These are phyloP conservation scores for Balakata baccata DNA, from an alignment of 345 rosid genomes.

Conservation along the genomic window DNA sequence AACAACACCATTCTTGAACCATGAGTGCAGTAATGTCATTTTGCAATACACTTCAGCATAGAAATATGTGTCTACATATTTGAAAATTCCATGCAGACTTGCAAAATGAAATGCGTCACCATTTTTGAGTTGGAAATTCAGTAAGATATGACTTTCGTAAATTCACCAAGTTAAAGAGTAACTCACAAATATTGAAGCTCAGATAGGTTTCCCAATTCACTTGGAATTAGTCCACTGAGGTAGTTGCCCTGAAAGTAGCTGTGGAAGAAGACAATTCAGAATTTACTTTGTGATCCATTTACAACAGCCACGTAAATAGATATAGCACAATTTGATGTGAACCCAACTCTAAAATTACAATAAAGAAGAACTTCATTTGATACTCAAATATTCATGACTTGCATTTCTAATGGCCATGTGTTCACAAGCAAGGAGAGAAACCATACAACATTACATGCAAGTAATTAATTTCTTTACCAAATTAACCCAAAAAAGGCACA, in stretches of 20 bases:
- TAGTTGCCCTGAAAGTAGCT: constrained; percentile 88
- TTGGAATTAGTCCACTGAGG: constrained; percentile 69
- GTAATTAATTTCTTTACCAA: background rate
- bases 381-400: background rate
- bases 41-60: background rate
- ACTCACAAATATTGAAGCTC: constrained; percentile 69
- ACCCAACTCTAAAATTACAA: background rate
- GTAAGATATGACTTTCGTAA: background rate
- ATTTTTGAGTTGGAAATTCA: background rate
- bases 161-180: constrained; percentile 5
- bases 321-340: background rate
- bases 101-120: background rate
- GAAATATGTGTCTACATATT: background rate
- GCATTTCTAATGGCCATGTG: background rate
- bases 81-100: background rate
- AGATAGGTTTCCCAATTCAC: constrained; percentile 72
- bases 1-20: background rate
- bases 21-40: background rate
- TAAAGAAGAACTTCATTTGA: background rate
- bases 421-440: background rate
- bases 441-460: background rate
- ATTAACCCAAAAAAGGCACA: background rate
- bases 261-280: constrained; percentile 22
- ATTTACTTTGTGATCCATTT: constrained; percentile 8
- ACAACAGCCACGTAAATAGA: background rate